Conservation (phyloP, 306 rosid genomes). For the Argentina anserina region DNA sequence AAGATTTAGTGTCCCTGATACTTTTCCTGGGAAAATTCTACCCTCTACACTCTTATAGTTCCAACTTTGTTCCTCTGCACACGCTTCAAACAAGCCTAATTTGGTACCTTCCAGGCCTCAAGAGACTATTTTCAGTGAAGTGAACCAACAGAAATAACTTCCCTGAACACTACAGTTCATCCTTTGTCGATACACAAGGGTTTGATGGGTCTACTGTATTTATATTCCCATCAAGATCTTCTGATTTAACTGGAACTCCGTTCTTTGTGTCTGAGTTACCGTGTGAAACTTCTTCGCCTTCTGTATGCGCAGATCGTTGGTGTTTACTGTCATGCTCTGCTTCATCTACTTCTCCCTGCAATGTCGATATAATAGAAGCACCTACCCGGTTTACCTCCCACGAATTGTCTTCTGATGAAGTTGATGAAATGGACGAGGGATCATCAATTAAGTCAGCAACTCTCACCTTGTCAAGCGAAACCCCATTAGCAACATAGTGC, state of each 20-base stretch:
- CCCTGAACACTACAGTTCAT: constrained; percentile 5
- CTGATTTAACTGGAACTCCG: constrained; percentile 17
- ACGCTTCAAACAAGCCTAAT: neutral
- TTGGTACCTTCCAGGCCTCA: neutral
- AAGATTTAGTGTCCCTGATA: neutral
- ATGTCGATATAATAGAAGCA: constrained; percentile 26
- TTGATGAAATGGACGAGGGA: constrained; percentile 22
- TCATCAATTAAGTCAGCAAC: constrained; percentile 50
- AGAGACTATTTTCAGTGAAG: neutral
- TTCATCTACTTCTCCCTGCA: constrained; percentile 35
- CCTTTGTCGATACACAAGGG: constrained; percentile 15
- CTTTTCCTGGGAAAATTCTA: neutral
- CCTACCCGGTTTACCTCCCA: constrained; percentile 41
- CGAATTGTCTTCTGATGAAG: constrained; percentile 31
- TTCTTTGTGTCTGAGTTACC: constrained; percentile 42
- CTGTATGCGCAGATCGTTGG: constrained; percentile 37
- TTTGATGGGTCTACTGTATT: constrained; percentile 11
- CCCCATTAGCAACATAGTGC: constrained; percentile 17
- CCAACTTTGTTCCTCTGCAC: neutral
- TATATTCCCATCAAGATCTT: constrained; percentile 19
- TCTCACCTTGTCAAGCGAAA: constrained; percentile 54
- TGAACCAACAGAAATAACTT: neutral
- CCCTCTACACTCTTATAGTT: neutral
- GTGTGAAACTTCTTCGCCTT: constrained; percentile 42
- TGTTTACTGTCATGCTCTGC: constrained; percentile 33